These are phyloP conservation scores for Thelephora aurantiotincta DNA, from an alignment of 768 basidiomycete species.

Conservation along the genomic window DNA sequence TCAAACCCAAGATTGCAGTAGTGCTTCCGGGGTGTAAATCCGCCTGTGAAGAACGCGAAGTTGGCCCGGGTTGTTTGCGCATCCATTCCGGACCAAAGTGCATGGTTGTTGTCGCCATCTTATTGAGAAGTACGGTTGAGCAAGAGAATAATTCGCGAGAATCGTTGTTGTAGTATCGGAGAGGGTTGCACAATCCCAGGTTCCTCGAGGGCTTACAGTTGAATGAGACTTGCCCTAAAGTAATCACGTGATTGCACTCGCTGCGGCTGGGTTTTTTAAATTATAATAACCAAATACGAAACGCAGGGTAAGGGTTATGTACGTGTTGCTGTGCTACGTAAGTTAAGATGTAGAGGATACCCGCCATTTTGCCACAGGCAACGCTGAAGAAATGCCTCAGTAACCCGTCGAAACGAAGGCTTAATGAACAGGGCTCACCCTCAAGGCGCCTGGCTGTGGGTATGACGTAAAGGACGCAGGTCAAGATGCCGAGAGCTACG, in stretches of 20 bases:
- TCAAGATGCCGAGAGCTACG: conserved; percentile 55
- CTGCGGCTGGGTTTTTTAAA: too few species aligned
- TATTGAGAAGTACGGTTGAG: conserved; percentile 9
- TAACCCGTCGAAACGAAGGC: neutral
- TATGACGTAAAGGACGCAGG: conserved; percentile 63
- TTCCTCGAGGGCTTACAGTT: neutral
- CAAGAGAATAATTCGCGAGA: neutral
- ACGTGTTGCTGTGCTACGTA: too few species aligned
- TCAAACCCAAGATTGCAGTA: conserved; percentile 11
- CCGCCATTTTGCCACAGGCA: conserved; percentile 63
- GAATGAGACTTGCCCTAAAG: neutral
- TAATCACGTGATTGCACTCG: neutral
- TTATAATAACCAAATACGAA: too few species aligned
- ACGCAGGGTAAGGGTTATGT: too few species aligned
- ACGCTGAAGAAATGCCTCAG: conserved; percentile 24
- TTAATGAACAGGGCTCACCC: conserved; percentile 33
- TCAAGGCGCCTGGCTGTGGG: conserved; percentile 80
- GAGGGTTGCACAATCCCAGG: too few species aligned
- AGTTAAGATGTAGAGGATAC: conserved; percentile 23
- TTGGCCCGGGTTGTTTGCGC: conserved; percentile 55
- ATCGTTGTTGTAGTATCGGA: too few species aligned
- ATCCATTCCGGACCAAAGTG: conserved; percentile 93
- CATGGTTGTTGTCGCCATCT: conserved; percentile 54
- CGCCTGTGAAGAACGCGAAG: conserved; percentile 29
- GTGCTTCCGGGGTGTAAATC: conserved; percentile 38